phyloP scores from a whole-genome alignment of 768 basidiomycete genomes.

The Leccinellum rugosiceps region DNA sequence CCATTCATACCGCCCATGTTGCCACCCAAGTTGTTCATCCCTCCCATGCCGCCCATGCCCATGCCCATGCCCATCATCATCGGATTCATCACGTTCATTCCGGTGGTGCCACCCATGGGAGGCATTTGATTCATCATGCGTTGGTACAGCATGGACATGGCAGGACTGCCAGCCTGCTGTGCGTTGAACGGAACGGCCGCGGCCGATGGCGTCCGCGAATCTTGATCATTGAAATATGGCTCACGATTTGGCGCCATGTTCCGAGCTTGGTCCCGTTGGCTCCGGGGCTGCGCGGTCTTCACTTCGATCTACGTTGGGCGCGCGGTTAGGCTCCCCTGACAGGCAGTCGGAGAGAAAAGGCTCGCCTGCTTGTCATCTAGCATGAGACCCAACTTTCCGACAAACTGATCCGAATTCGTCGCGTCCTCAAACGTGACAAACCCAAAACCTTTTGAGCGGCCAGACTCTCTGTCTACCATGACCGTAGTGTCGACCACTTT shows the following conservation, averaged over 20 bases:
- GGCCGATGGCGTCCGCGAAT: conserved; percentile 34
- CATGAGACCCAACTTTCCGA: conserved; percentile 63
- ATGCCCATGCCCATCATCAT: conserved; percentile 47
- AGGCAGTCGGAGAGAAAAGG: not conserved
- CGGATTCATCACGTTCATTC: conserved; percentile 51
- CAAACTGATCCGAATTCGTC: conserved; percentile 58
- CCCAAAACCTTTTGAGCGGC: conserved; percentile 77
- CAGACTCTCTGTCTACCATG: conserved; percentile 79
- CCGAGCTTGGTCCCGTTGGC: conserved; percentile 55
- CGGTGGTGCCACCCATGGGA: conserved; percentile 43
- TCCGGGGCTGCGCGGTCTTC: conserved; percentile 74
- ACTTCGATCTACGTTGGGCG: conserved; percentile 65
- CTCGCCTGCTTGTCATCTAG: conserved; percentile 76
- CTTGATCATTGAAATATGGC: conserved; percentile 34
- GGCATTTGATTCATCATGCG: conserved; percentile 39
- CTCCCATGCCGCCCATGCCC: conserved; percentile 36
- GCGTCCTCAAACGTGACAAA: conserved; percentile 80
- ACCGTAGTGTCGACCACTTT: conserved; percentile 81
- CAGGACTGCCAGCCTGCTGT: conserved; percentile 37
- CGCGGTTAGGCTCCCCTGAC: not conserved
- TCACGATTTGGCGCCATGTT: conserved; percentile 26
- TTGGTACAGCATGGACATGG: conserved; percentile 33
- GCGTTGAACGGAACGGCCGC: conserved; percentile 31
- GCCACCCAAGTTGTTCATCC: conserved; percentile 28
- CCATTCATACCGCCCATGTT: conserved; percentile 22